These are phyloP conservation scores for Euphrasia confusa DNA, from an alignment of 257 asterid genomes.

Conservation along the genomic window DNA sequence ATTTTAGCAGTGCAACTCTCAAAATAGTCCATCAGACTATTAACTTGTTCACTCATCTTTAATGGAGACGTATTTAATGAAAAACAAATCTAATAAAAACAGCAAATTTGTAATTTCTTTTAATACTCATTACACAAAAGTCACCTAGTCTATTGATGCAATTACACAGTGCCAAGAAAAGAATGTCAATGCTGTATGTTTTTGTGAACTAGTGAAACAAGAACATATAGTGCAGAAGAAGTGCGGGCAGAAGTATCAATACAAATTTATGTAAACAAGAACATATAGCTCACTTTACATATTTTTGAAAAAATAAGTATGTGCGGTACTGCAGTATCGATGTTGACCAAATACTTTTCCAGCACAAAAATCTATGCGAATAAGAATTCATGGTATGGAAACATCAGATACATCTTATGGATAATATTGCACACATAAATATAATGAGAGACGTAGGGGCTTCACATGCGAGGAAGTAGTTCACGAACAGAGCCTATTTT, in stretches of 20 bases:
- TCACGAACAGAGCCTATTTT: conserved; percentile 70
- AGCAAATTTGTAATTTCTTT: conserved; percentile 8
- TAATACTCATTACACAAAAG: conserved; percentile 5
- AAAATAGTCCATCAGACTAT: conserved; percentile 20
- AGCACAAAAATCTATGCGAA: background rate
- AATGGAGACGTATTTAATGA: background rate
- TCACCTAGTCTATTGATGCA: conserved; percentile 11
- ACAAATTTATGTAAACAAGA: background rate
- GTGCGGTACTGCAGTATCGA: conserved; percentile 13
- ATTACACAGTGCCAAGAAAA: conserved; percentile 9
- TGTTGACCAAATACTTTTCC: conserved; percentile 10
- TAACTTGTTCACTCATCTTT: background rate
- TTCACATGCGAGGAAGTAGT: conserved; percentile 90
- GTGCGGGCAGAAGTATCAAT: background rate
- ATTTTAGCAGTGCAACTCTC: conserved; percentile 16
- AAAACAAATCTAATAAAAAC: too few relatives aligned
- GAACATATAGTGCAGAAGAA: background rate
- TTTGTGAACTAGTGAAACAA: conserved; percentile 8
- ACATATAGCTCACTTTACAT: background rate
- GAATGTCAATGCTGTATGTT: background rate
- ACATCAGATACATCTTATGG: conserved; percentile 23
- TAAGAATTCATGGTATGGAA: conserved; percentile 14
- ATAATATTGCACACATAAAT: conserved; percentile 12
- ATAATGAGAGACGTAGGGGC: conserved; percentile 27
- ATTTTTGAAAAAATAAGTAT: too few relatives aligned